Evolutionary conservation across 139 green algal genomes (phyloP), one percentile per base, ranked within the genome.

Genomic region (Ettlia oleoabundans): DNA sequence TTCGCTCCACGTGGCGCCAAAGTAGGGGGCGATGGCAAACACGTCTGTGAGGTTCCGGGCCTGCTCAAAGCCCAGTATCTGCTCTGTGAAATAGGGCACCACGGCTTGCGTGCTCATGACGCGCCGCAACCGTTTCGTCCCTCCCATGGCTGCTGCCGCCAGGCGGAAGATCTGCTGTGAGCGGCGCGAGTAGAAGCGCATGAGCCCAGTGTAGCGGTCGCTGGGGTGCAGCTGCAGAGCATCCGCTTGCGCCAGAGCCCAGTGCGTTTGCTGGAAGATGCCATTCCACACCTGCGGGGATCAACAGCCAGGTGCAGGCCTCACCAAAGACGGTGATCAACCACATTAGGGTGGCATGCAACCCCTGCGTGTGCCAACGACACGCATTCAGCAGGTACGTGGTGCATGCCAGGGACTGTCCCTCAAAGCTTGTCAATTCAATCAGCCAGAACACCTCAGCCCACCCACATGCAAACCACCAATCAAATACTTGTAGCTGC

Each of bases 81-180:
- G 30, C 32, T 69, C 6, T 26, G 63, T 69, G 9, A 69, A 69
- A 30, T 69, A 69, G 7, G 63, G 63, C 4, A 69, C 63, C 30
- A 42, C 63, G 7, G 63, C 63, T 30, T 69, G 63, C 30, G 63
- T 69, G 63, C 30, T 30, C 63, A 69, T 69, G 30, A 69, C 63
- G 5, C 63, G 30, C 4, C 63, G 63, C 63, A 69, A 30, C n/a
- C 32, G 63, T 18, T 19, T 10, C n/a, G 6, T 22, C 30, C 63
- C 63, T 26, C 32, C 32, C 30, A 69, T 58, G 13, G 32, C 63
- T 40, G 28, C 15, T 35, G 63, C 63, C 47, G 15, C 47, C 13
- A 58, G 47, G 47, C 47, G 47, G 47, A 58, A 58, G 47, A 43
- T 35, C 30, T 69, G 63, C 63, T 69, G 63, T 1, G 63, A 32